These are phyloP conservation scores for Phytophthora melonis DNA, from an alignment of 352 stramenopile genomes.

Conservation along the genomic window DNA sequence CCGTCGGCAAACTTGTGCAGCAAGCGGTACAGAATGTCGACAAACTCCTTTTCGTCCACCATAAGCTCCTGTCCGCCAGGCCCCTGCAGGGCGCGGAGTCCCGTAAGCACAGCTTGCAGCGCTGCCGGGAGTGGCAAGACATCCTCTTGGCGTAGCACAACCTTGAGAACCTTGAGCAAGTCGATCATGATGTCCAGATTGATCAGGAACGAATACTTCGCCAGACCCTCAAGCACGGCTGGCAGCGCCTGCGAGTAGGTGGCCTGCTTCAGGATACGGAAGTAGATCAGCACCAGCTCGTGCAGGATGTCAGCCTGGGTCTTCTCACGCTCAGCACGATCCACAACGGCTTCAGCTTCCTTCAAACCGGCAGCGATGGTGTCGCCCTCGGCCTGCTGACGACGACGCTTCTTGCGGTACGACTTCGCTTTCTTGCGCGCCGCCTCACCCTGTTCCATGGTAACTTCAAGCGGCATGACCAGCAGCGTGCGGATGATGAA, in stretches of 20 bases:
- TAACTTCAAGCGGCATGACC: slow-evolving; percentile 84
- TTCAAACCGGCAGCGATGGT: slow-evolving; percentile 93
- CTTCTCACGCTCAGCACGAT: slow-evolving; percentile 93
- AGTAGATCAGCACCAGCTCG: slow-evolving; percentile 96
- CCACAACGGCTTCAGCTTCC: slow-evolving; percentile 94
- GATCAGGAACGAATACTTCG: slow-evolving; percentile 97
- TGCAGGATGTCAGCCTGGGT: slow-evolving; percentile 96
- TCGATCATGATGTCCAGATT: slow-evolving; percentile 99
- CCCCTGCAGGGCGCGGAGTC: slow-evolving; percentile 93
- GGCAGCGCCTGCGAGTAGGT: slow-evolving; percentile 92
- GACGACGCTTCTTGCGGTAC: slow-evolving; percentile 86
- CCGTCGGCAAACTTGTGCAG: slow-evolving; percentile 77
- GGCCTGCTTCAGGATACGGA: slow-evolving; percentile 95
- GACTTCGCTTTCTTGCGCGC: slow-evolving; percentile 85
- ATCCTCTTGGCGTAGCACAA: slow-evolving; percentile 85
- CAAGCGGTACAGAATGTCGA: slow-evolving; percentile 94
- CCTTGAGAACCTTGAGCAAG: slow-evolving; percentile 95
- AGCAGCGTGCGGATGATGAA: slow-evolving; percentile 83
- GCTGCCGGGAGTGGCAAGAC: slow-evolving; percentile 72
- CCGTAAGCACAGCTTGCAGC: slow-evolving; percentile 92
- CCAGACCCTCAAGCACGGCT: slow-evolving; percentile 92
- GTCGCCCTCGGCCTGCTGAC: slow-evolving; percentile 78
- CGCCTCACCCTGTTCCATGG: slow-evolving; percentile 85
- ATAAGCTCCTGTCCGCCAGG: slow-evolving; percentile 94
- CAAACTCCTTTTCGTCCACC: slow-evolving; percentile 97